These are phyloP conservation scores for Cydonia oblonga DNA, from an alignment of 331 rosid species.

Conservation along the genomic window DNA sequence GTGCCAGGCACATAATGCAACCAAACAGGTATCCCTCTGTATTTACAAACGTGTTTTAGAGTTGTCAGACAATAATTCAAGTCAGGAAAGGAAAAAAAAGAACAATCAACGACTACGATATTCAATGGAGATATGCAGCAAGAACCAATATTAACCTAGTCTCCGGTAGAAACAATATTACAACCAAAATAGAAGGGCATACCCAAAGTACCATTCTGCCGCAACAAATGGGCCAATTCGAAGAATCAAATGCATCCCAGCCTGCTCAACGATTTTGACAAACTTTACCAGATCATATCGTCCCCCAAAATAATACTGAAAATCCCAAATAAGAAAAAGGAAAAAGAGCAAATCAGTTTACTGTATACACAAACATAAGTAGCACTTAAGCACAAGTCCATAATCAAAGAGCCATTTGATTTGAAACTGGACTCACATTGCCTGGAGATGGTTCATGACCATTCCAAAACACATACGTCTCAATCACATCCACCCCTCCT, in stretches of 20 bases:
- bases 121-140: neutral
- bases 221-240: slow-evolving; percentile 93
- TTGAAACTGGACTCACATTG: slow-evolving; percentile 42
- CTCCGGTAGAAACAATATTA: neutral
- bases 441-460: slow-evolving; percentile 91
- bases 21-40: slow-evolving; percentile 96
- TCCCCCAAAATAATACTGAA: slow-evolving; percentile 80
- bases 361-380: neutral
- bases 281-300: slow-evolving; percentile 83
- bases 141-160: neutral
- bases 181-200: neutral
- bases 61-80: slow-evolving; percentile 5
- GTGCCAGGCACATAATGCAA: slow-evolving; percentile 84
- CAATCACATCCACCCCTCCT: slow-evolving; percentile 79
- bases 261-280: slow-evolving; percentile 58
- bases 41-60: slow-evolving; percentile 17
- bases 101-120: neutral
- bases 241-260: slow-evolving; percentile 73
- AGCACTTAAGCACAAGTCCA: neutral
- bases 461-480: slow-evolving; percentile 94
- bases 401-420: neutral
- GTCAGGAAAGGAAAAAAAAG: neutral
- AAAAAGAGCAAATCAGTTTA: neutral
- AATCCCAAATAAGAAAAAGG: slow-evolving; percentile 3
- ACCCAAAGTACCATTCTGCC: slow-evolving; percentile 94